Evolutionary conservation across 2,329 filamentous ascomycete species (phyloP).

Genomic region (Colletotrichum graminicola): DNA sequence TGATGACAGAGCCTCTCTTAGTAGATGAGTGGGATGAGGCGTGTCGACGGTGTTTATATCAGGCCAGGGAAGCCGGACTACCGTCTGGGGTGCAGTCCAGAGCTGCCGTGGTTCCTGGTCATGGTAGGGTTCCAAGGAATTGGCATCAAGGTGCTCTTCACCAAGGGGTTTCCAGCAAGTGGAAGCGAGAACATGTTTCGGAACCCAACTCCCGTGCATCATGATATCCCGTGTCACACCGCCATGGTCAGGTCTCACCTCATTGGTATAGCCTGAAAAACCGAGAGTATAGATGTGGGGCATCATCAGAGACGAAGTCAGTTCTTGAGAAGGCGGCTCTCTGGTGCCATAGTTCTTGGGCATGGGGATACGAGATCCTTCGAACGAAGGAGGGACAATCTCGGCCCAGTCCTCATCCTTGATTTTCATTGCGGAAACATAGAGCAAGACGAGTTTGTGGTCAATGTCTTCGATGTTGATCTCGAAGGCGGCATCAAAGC

Average conservation of each 20-base stretch:
- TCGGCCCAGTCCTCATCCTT: slow-evolving; percentile 1
- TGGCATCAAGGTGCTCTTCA: background rate
- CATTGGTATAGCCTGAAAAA: background rate
- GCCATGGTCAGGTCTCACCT: rapidly evolving
- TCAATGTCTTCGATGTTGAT: background rate
- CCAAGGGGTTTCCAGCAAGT: background rate
- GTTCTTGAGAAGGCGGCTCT: background rate
- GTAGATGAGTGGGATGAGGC: no score
- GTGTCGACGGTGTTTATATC: background rate
- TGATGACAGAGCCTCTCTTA: rapidly evolving
- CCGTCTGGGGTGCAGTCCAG: slow-evolving; percentile 1
- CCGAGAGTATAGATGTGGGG: slow-evolving; percentile 14
- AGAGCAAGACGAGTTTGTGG: background rate
- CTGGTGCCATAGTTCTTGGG: background rate
- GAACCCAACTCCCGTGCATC: background rate
- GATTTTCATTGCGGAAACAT: background rate
- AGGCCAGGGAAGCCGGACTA: background rate
- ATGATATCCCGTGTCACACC: background rate
- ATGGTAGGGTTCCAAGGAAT: background rate
- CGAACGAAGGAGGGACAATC: slow-evolving; percentile 15
- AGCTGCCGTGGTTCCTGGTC: background rate
- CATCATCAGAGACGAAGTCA: slow-evolving; percentile 4
- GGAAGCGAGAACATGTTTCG: background rate
- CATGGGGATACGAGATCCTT: slow-evolving; percentile 5
- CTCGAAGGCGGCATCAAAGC: background rate